Percentiles rank a stretch among this genome's conserved stretches.
Evolutionary conservation across 164 flowering plant genomes (phyloP).

Genomic region (Aristolochia californica): DNA sequence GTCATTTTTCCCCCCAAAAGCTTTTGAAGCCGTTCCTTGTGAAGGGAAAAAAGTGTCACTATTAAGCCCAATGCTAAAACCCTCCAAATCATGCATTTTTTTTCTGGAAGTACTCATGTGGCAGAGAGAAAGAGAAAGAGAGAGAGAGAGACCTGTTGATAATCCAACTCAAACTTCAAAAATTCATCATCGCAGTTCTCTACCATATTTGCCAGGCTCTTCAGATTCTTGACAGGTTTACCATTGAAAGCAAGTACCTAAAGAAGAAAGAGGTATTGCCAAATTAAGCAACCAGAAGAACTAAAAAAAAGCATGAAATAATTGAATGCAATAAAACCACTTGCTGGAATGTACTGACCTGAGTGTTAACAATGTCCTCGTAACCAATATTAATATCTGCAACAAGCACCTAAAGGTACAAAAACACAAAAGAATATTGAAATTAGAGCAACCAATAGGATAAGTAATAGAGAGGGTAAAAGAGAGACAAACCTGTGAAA

Average conservation of each 20-base stretch:
- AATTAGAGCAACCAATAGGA: background rate
- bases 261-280: background rate
- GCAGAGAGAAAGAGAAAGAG: too few relatives aligned
- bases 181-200: conserved; percentile 65
- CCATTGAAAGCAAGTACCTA: conserved; percentile 80
- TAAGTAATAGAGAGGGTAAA: background rate
- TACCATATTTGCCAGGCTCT: conserved; percentile 72
- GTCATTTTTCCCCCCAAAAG: too few relatives aligned
- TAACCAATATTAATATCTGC: conserved; percentile 89
- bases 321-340: background rate
- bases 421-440: conserved; percentile 1
- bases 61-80: too few relatives aligned
- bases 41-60: too few relatives aligned
- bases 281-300: background rate
- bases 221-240: conserved; percentile 71
- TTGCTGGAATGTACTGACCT: conserved; percentile 32
- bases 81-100: too few relatives aligned
- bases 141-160: conserved; percentile 58
- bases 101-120: too few relatives aligned
- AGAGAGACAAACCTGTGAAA: conserved; percentile 58
- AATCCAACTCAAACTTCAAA: conserved; percentile 73
- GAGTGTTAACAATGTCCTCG: conserved; percentile 85
- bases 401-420: conserved; percentile 56
- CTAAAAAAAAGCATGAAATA: background rate
- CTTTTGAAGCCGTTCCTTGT: too few relatives aligned